A percentile compares a stretch with the other conserved stretches of the same genome.
Evolutionary conservation across 176 grass and related monocot genomes (phyloP).

Genomic region (Avena sativa): DNA sequence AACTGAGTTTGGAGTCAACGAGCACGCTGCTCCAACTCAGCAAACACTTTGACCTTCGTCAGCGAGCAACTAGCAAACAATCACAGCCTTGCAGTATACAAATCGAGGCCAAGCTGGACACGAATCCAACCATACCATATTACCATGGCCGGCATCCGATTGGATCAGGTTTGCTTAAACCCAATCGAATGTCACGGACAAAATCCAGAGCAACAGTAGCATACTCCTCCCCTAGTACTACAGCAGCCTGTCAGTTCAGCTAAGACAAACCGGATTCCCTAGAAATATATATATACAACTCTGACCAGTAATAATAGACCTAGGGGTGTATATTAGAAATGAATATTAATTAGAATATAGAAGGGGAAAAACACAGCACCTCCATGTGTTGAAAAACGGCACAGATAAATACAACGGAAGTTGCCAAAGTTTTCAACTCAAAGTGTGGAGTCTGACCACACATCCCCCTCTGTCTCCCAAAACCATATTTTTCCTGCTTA

Average conservation of each 20-base stretch:
- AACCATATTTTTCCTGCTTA: conserved; percentile 20
- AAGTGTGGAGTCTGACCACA: conserved; percentile 54
- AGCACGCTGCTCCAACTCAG: conserved; percentile 38
- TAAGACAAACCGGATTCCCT: background rate
- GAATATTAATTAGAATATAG: background rate
- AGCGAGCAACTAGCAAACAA: conserved; percentile 22
- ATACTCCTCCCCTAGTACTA: background rate
- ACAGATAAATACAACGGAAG: conserved; percentile 50
- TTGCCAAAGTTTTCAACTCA: conserved; percentile 54
- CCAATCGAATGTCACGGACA: conserved; percentile 21
- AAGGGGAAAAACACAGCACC: background rate
- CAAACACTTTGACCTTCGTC: conserved; percentile 38
- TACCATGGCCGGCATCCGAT: conserved; percentile 45
- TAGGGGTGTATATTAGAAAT: background rate
- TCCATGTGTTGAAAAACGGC: conserved; percentile 45
- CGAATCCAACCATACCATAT: conserved; percentile 32
- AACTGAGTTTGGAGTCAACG: conserved; percentile 46
- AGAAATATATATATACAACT: background rate
- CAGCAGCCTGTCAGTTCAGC: conserved; percentile 38
- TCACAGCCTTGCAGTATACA: conserved; percentile 30
- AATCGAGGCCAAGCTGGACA: conserved; percentile 32
- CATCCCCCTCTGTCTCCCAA: conserved; percentile 10
- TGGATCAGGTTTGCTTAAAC: conserved; percentile 23
- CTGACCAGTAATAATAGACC: background rate
- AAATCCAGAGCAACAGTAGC: conserved; percentile 28